phyloP scores from a whole-genome alignment of 306 rosid species.

The Potentilla sterilis region DNA sequence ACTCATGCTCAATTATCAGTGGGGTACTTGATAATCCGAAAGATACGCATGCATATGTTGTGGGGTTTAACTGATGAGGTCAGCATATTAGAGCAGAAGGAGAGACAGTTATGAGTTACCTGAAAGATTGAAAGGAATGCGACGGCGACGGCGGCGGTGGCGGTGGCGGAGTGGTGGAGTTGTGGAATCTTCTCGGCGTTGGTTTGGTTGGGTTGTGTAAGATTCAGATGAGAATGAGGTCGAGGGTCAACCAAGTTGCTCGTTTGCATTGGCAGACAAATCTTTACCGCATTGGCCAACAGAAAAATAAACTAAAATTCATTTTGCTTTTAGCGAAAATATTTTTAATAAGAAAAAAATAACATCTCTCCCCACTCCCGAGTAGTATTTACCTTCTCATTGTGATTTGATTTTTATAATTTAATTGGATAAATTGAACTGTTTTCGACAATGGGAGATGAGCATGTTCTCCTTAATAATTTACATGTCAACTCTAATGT shows the following conservation, averaged over 20 bases:
- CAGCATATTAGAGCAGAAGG: background rate
- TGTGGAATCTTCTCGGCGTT: conserved; percentile 1
- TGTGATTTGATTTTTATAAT: too few relatives aligned
- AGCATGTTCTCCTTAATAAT: too few relatives aligned
- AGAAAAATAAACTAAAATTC: background rate
- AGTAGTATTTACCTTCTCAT: too few relatives aligned
- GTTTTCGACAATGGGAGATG: too few relatives aligned
- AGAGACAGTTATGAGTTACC: background rate
- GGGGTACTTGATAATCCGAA: background rate
- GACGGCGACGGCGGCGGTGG: background rate
- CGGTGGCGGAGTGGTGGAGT: background rate
- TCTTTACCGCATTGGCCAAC: conserved; percentile 1
- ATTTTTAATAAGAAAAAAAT: too few relatives aligned
- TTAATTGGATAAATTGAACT: too few relatives aligned
- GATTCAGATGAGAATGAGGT: conserved; percentile 17
- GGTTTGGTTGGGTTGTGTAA: background rate
- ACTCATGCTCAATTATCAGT: background rate
- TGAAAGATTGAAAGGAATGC: background rate
- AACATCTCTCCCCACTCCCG: too few relatives aligned
- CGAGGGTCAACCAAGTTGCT: conserved; percentile 15
- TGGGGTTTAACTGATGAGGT: background rate
- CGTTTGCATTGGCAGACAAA: background rate
- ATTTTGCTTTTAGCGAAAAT: background rate
- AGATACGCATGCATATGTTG: background rate
- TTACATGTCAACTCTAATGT: too few relatives aligned